Evolutionary conservation across 805 yeast genomes (phyloP), one percentile per base, ranked within the genome.

Genomic region (Starmera pachycereana): DNA sequence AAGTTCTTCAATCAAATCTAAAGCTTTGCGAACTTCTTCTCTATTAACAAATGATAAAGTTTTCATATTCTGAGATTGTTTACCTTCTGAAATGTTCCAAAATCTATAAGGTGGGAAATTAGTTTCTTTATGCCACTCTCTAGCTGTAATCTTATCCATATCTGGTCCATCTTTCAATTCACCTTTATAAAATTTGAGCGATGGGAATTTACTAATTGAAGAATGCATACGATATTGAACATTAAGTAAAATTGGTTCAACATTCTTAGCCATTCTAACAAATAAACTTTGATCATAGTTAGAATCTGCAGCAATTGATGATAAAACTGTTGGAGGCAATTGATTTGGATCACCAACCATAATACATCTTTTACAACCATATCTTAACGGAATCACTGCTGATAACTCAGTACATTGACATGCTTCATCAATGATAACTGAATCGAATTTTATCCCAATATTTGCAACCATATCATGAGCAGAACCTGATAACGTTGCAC

Each of bases 311-410:
- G 98, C 97, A 12, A 77, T 81, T 50, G 83, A 88, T 0, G 97
- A 90, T 14, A 92, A 62, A 10, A 90, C 97, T 0, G 98, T 90
- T 0, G 98, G 98, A 0, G 98, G 98, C 46, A 92, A 70, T 63
- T 92, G 98, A 57, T 92, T 89, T 2, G 97, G 97, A 64, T 92
- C 98, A 58, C 98, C 98, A 36, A 92, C 98, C 95, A 92, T 83
- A 37, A 92, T 81, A 63, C 97, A 90, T 40, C 78, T 76, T 44
- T 72, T 78, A 51, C 94, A 84, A 2, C 97, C 97, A 57, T 89
- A 92, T 53, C 95, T 69, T 47, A 92, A 65, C 0, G 98, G 98
- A 51, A 90, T 90, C 22, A 92, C 72, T 0, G 95, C 84, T 8
- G 96, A 86, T 30, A 90, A 57, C 56, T 90, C 98, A 32, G 92